A percentile compares a stretch with the other conserved stretches of the same genome.
Evolutionary conservation across 208 protist species (phyloP).

Genomic region (Sergeia podlipaevii): DNA sequence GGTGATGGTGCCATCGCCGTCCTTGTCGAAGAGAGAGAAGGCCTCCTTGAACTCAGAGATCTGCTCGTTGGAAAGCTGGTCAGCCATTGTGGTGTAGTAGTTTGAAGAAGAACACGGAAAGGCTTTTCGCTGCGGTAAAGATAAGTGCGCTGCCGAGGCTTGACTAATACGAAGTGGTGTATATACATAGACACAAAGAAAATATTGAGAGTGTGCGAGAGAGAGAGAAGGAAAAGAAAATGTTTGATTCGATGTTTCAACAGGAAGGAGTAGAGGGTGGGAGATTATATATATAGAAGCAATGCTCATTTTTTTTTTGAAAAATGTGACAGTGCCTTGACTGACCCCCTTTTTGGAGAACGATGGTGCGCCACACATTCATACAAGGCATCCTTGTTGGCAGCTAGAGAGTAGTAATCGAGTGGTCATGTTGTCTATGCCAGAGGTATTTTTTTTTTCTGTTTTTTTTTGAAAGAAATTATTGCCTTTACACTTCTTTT

Average conservation of each 20-base stretch:
- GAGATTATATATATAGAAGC: too few species aligned
- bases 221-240: conserved; percentile 2
- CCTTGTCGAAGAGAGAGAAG: conserved; percentile 98
- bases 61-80: conserved; percentile 97
- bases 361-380: too few species aligned
- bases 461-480: background rate
- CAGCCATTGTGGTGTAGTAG: conserved; percentile 37
- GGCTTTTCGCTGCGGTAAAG: too few species aligned
- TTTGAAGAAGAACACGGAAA: too few species aligned
- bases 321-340: too few species aligned
- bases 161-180: background rate
- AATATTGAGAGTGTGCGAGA: background rate
- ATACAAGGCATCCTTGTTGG: too few species aligned
- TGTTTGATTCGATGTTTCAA: too few species aligned
- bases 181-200: background rate
- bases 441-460: background rate
- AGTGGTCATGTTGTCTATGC: background rate
- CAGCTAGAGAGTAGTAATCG: too few species aligned
- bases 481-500: background rate
- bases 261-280: too few species aligned
- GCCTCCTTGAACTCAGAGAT: conserved; percentile 99
- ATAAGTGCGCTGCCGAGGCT: too few species aligned
- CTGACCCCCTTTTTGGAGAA: too few species aligned
- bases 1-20: conserved; percentile 97
- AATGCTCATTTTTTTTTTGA: too few species aligned